Base-by-base conservation (phyloP, 2,329 filamentous ascomycete species). In the Penicillium expansum region DNA sequence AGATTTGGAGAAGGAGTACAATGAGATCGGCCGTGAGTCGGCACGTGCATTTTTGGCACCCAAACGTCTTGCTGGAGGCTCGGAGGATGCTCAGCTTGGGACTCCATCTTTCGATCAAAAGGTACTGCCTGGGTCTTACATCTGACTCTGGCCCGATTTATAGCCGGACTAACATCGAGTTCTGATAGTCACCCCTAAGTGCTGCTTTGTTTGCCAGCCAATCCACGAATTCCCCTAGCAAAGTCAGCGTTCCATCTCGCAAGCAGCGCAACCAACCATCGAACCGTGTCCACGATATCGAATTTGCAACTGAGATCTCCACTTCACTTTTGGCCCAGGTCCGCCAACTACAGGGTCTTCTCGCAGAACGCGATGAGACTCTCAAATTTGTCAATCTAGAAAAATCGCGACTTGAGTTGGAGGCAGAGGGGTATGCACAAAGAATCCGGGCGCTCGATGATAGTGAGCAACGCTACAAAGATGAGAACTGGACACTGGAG, bases 401-500 rank as follows among this genome's bases (percentile, higher is more conserved):
- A 61, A 90, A 89, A 67, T 88, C 89, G 6, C 85, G 86, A 59
- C 81, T 97, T 35, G 92, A 97, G 72, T 83, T 90, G 33, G 92
- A 97, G 63, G 84, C 87, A 0, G 89, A 96, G 71, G 85, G 83
- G 3, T 84, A 95, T 62, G 84, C 88, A 52, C 90, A 95, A 72
- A 86, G 92, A 33, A 80, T 97, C 62, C 89, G 90, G 69, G 83
- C 84, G 7, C 80, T 97, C 39, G 92, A 97, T 66, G 94, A 99
- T 75, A 96, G 90, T 71, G 94, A 99, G 73, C 89, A 95, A 68
- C 88, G 91, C 51, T 96, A 96, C 78, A 97, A 97, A 76, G 94
- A 99, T 69, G 94, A 97, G 74, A 99, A 97, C 72, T 99, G 94
- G 94, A 93, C 90, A 61, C 82, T 99, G 37, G 94, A 99, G 74